Conservation (phyloP, 345 rosid species). For the Lenwebbia sp. region DNA sequence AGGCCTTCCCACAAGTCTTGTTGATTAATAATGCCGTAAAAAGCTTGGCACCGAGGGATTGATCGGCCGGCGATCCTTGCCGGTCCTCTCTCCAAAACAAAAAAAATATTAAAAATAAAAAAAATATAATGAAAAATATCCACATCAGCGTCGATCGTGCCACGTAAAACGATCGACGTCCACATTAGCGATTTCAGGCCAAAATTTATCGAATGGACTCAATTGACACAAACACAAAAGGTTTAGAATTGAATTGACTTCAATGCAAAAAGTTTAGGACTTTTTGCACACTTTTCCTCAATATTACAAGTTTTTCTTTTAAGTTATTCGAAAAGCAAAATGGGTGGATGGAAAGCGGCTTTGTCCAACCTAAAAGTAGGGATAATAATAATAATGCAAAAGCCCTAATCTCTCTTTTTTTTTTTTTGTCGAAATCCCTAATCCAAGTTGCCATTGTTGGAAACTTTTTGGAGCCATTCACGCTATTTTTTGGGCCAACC, state of each 20-base stretch:
- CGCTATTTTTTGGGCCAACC: neutral
- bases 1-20: neutral
- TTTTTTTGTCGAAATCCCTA: neutral
- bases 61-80: neutral
- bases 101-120: no score
- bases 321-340: neutral
- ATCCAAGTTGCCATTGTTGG: neutral
- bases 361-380: neutral
- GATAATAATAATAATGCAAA: neutral
- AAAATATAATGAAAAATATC: no score
- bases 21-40: neutral
- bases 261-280: no score
- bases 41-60: neutral
- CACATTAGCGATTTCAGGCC: fast-evolving
- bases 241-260: no score
- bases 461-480: neutral
- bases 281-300: no score
- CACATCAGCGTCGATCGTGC: no score
- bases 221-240: no score
- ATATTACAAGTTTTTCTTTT: neutral
- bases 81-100: no score
- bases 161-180: no score
- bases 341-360: neutral
- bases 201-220: no score
- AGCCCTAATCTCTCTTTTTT: neutral